Conservation (phyloP, 2,329 filamentous ascomycete genomes). For the Aspergillus pseudoglaucus region DNA sequence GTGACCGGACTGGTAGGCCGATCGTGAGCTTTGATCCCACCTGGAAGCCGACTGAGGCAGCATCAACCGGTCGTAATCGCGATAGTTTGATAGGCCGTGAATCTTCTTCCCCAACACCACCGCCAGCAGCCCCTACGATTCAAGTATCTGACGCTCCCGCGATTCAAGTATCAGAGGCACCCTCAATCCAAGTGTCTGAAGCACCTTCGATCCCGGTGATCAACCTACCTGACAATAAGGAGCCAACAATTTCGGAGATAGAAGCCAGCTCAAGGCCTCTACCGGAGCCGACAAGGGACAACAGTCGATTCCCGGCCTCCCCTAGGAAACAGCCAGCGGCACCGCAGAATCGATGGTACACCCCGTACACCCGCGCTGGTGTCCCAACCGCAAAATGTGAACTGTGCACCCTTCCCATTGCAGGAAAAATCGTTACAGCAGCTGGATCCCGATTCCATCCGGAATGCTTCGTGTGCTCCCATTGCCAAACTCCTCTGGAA, state of each 20-base stretch:
- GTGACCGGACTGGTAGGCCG: conserved; percentile 79
- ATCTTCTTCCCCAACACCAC: conserved; percentile 26
- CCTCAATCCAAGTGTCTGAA: conserved; percentile 43
- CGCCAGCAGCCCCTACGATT: conserved; percentile 41
- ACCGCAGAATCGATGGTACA: conserved; percentile 30
- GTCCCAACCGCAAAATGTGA: conserved; percentile 68
- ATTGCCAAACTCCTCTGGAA: conserved; percentile 81
- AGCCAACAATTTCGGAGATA: conserved; percentile 34
- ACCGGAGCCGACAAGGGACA: conserved; percentile 10
- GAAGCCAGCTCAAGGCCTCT: conserved; percentile 12
- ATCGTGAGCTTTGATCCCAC: conserved; percentile 94
- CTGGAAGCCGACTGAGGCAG: conserved; percentile 58
- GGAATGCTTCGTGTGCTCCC: conserved; percentile 82
- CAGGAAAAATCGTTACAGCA: conserved; percentile 82
- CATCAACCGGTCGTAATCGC: conserved; percentile 18
- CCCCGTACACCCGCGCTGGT: conserved; percentile 41
- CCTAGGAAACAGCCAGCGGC: conserved; percentile 32
- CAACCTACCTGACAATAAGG: conserved; percentile 43
- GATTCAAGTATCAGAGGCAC: conserved; percentile 43
- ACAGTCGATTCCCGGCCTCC: conserved; percentile 15
- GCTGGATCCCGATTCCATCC: conserved; percentile 83
- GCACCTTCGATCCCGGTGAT: conserved; percentile 40
- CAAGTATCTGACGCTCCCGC: conserved; percentile 45
- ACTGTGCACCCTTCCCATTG: conserved; percentile 75
- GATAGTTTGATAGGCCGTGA: conserved; percentile 9